Base-by-base conservation (phyloP, 192 early-diverging fungal species). In the Coemansia interrupta region DNA sequence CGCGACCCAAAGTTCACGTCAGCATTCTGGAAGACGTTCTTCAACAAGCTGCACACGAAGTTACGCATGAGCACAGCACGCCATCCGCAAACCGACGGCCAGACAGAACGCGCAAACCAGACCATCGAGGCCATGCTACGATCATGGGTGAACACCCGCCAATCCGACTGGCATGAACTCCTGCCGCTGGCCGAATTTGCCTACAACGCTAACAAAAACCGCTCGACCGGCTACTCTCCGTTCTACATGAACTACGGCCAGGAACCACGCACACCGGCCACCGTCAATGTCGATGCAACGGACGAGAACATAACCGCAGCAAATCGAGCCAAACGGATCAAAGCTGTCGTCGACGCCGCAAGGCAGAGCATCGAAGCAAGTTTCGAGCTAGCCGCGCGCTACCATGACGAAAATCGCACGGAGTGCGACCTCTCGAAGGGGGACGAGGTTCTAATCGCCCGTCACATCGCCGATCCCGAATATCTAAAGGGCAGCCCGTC, bases 171-270 rank as follows among this genome's bases (percentile, higher is more conserved):
- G 83, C 23, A 40, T 6, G 22, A 24, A 0, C 54, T 80, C 23
- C 54, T 87, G 3, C 71, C 66, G 0, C 8, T 65, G 0, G 78
- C 67, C 1, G 80, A 83, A 30, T 80, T 83, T 36, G 64, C 72
- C 0, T 85, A 83, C 68, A 87, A 86, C 49, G 5, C 45, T 4
- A 24, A 40, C 47, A 54, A 53, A 6, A 64, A 64, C 24, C 8
- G 23, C 36, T 24, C 54, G 0, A 64, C 47, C 9, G 26, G 40
- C 9, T 38, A 44, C 26, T 19, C 46, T 14, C 53, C 54, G n/a
- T 63, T 63, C 39, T 63, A 56, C 38, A 17, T 41, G 9, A 58
- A 64, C 49, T 64, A 64, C 42, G 55, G 55, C 1, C 54, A 28
- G 29, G 50, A 52, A 24, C 60, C 42, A 4, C 28, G 18, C 6